Percentiles rank a stretch among this genome's conserved stretches.
phyloP scores from a whole-genome alignment of 2,329 filamentous ascomycete species.

The Huntiella bhutanensis region DNA sequence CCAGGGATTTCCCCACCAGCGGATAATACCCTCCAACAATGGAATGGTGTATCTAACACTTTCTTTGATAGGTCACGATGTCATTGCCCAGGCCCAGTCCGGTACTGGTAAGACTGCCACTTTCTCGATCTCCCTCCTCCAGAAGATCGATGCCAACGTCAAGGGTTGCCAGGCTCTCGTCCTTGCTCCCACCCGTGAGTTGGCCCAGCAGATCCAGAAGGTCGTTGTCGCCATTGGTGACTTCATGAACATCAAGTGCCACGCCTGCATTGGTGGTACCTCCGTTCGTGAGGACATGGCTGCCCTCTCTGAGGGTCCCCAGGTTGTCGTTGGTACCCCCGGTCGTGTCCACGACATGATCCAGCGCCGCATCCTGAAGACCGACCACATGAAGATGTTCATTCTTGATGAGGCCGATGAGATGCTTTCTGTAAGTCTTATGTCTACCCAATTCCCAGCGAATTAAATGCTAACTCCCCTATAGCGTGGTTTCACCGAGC shows the following conservation, averaged over 20 bases:
- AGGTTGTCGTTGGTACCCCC: conserved; percentile 93
- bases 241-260: conserved; percentile 99
- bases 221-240: conserved; percentile 96
- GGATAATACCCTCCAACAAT: background rate
- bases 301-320: conserved; percentile 84
- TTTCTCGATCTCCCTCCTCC: conserved; percentile 96
- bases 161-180: conserved; percentile 98
- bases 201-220: conserved; percentile 99
- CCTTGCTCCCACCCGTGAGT: conserved; percentile 91
- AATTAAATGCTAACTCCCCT: conserved; percentile 18
- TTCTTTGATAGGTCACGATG: conserved; percentile 58
- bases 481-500: conserved; percentile 94
- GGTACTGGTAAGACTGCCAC: conserved; percentile 99
- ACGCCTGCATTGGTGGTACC: conserved; percentile 97
- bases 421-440: conserved; percentile 66
- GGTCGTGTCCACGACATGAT: conserved; percentile 99
- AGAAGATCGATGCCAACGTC: conserved; percentile 90
- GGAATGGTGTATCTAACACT: background rate
- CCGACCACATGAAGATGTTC: conserved; percentile 98
- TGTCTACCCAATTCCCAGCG: conserved; percentile 12
- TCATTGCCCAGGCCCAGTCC: conserved; percentile 98
- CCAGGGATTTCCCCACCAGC: background rate
- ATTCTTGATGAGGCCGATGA: conserved; percentile 98
- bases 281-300: conserved; percentile 98
- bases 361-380: conserved; percentile 90